A percentile compares a stretch with the other conserved stretches of the same genome.
Evolutionary conservation across 306 rosid genomes (phyloP).

Genomic region (Cicer cuneatum): DNA sequence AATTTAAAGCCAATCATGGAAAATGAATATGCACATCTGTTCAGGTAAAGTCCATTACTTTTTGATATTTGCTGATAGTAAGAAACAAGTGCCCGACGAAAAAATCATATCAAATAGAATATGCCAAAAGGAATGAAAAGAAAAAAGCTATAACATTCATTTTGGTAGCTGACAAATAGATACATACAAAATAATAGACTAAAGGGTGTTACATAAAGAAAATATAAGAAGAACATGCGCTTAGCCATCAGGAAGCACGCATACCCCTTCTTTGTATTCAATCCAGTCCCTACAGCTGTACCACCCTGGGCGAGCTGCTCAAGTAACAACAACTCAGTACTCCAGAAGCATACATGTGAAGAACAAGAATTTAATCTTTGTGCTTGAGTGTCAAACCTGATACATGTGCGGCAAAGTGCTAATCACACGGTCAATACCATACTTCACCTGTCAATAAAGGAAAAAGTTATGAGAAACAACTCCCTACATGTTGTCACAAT

Average conservation of each 20-base stretch:
- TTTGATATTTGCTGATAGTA: slow-evolving; percentile 4
- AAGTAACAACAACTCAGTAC: slow-evolving; percentile 46
- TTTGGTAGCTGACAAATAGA: slow-evolving; percentile 24
- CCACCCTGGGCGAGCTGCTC: slow-evolving; percentile 99
- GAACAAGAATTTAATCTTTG: slow-evolving; percentile 26
- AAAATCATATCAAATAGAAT: slow-evolving; percentile 24
- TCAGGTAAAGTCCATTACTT: slow-evolving; percentile 11
- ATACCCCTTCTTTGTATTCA: slow-evolving; percentile 98
- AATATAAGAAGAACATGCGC: slow-evolving; percentile 25
- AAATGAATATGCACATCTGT: background rate
- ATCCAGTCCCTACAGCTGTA: slow-evolving; percentile 99
- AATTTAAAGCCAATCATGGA: slow-evolving; percentile 1
- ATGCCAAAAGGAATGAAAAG: slow-evolving; percentile 28
- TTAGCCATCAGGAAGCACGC: slow-evolving; percentile 45
- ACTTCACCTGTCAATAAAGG: slow-evolving; percentile 73
- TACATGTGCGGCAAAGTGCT: slow-evolving; percentile 81
- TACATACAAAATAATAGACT: background rate
- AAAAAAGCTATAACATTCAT: slow-evolving; percentile 14
- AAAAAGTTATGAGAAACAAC: slow-evolving; percentile 43
- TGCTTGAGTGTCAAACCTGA: slow-evolving; percentile 64
- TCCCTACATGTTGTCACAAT: slow-evolving; percentile 23
- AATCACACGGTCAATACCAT: slow-evolving; percentile 83
- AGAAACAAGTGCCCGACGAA: slow-evolving; percentile 21
- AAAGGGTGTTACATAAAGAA: slow-evolving; percentile 3
- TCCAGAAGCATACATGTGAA: slow-evolving; percentile 8